Evolutionary conservation across 73 alveolate genomes (phyloP).

Genomic region (Paramecium pentaurelia): DNA sequence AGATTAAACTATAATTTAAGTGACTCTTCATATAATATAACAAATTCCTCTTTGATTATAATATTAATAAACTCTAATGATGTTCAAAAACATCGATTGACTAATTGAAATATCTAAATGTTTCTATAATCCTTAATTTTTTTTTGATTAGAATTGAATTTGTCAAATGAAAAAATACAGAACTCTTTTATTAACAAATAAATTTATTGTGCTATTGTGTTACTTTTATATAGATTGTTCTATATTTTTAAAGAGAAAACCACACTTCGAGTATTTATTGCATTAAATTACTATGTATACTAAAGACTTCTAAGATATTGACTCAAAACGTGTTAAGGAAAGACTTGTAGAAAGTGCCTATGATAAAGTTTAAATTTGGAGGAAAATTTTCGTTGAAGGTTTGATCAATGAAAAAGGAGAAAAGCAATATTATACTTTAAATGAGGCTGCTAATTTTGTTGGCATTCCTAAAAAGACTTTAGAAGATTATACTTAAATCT

Average conservation of each 20-base stretch:
- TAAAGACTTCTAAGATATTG: neutral
- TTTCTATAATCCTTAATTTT: neutral
- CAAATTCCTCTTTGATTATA: neutral
- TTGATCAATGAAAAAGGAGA: neutral
- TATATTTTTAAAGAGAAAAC: neutral
- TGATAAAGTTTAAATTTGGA: neutral
- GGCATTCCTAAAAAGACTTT: conserved; percentile 50
- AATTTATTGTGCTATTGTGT: neutral
- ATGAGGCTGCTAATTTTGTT: conserved; percentile 13
- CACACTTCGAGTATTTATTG: neutral
- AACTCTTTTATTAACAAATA: no score
- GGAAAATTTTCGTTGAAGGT: neutral
- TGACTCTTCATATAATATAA: neutral
- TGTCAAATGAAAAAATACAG: neutral
- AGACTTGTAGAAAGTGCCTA: neutral
- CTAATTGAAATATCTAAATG: neutral
- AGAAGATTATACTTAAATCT: conserved; percentile 24
- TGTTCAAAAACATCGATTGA: neutral
- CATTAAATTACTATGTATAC: neutral
- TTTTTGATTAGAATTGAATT: neutral
- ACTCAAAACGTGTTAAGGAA: neutral
- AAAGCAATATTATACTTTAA: neutral
- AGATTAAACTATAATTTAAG: neutral
- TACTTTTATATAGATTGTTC: neutral
- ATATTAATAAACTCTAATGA: neutral